Evolutionary conservation across 176 grass and related monocot genomes (phyloP).

Genomic region (Alopecurus myosuroides): DNA sequence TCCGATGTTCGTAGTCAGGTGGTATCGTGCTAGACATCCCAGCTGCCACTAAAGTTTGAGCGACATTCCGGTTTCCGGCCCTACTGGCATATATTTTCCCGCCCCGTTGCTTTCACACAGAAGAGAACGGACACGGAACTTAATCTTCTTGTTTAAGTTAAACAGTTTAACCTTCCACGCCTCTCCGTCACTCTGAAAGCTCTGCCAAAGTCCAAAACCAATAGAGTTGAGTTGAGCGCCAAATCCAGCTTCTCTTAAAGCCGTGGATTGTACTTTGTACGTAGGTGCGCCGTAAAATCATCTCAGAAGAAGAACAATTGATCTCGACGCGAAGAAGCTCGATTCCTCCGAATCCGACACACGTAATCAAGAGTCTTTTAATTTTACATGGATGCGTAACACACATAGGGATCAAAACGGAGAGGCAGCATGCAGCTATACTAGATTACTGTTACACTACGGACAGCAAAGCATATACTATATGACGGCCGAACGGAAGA

Average conservation of each 20-base stretch:
- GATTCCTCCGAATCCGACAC: neutral
- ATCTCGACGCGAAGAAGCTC: neutral
- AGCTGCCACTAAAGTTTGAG: neutral
- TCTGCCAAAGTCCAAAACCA: neutral
- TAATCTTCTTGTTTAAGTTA: neutral
- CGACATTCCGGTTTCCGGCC: neutral
- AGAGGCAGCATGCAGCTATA: neutral
- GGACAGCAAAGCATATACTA: neutral
- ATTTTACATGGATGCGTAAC: neutral
- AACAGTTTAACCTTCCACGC: neutral
- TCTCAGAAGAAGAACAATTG: neutral
- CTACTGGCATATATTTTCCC: neutral
- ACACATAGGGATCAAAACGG: neutral
- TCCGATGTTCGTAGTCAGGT: too few species aligned
- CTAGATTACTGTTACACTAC: neutral
- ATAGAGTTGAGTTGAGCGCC: neutral
- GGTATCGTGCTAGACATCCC: too few species aligned
- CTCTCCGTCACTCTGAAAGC: conserved; percentile 3
- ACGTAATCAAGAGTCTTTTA: neutral
- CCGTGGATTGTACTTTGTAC: neutral
- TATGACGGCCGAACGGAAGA: neutral
- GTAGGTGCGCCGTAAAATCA: neutral
- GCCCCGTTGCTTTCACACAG: neutral
- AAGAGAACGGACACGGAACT: neutral
- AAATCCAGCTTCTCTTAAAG: neutral